Percentiles rank a stretch among this genome's conserved stretches.
Evolutionary conservation across 2,329 filamentous ascomycete genomes (phyloP).

Genomic region (Verticillium nonalfalfae): DNA sequence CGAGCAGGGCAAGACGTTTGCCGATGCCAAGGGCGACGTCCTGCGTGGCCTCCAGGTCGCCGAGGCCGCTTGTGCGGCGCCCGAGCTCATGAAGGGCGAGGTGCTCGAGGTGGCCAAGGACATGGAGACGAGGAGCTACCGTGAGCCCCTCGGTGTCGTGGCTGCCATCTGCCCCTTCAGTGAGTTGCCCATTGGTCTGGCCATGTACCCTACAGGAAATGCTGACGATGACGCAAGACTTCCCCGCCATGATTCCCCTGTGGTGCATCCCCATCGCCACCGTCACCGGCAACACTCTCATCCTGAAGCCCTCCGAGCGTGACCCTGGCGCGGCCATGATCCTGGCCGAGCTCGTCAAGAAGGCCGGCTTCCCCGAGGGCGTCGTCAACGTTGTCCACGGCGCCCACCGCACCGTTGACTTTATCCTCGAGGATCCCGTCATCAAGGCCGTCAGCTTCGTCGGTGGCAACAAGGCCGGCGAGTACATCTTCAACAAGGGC

Average conservation of each 20-base stretch:
- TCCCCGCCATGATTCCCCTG: slow-evolving; percentile 88
- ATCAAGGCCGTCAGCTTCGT: slow-evolving; percentile 88
- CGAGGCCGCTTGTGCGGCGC: slow-evolving; percentile 74
- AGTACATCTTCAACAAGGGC: slow-evolving; percentile 76
- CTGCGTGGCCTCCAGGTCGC: slow-evolving; percentile 78
- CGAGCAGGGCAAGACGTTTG: slow-evolving; percentile 85
- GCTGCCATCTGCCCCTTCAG: slow-evolving; percentile 85
- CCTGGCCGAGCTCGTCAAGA: slow-evolving; percentile 69
- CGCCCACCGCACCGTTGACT: slow-evolving; percentile 74
- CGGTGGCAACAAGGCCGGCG: slow-evolving; percentile 79
- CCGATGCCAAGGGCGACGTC: slow-evolving; percentile 76
- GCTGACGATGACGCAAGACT: slow-evolving; percentile 45
- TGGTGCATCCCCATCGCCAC: slow-evolving; percentile 85
- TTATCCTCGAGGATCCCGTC: slow-evolving; percentile 75
- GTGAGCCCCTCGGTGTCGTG: slow-evolving; percentile 73
- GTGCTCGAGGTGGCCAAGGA: slow-evolving; percentile 81
- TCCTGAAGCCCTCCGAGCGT: slow-evolving; percentile 82
- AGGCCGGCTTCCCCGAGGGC: slow-evolving; percentile 76
- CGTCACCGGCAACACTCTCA: slow-evolving; percentile 75
- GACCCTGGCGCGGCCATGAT: slow-evolving; percentile 84
- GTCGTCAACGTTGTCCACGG: slow-evolving; percentile 82
- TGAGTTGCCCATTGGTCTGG: slow-evolving; percentile 32
- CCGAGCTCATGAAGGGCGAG: slow-evolving; percentile 77
- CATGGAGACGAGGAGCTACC: slow-evolving; percentile 81
- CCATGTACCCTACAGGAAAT: too few relatives aligned